phyloP scores from a whole-genome alignment of 179 eudicot genomes.

The Silene noctiflora region DNA sequence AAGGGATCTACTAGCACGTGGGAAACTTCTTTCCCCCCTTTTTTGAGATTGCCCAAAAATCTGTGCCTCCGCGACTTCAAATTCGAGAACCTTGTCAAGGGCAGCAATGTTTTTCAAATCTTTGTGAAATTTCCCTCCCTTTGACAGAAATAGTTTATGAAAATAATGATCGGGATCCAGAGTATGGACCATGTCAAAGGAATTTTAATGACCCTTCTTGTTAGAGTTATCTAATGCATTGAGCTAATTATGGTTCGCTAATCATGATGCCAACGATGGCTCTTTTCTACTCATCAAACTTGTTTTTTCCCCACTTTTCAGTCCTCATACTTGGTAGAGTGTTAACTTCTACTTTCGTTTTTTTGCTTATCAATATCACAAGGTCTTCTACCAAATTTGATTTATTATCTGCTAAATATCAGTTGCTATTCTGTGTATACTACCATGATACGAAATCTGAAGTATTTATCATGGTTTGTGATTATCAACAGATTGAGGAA shows the following conservation, averaged over 20 bases:
- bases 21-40: background rate
- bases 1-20: background rate
- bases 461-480: background rate
- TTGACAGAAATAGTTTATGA: too few species aligned
- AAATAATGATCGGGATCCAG: too few species aligned
- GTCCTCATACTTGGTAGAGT: too few species aligned
- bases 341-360: too few species aligned
- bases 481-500: conserved; percentile 59
- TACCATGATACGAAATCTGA: background rate
- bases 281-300: background rate
- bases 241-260: background rate
- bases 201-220: too few species aligned
- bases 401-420: too few species aligned
- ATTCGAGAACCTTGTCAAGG: background rate
- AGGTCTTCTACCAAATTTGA: too few species aligned
- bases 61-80: background rate
- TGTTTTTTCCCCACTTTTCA: background rate
- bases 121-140: too few species aligned
- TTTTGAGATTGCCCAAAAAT: background rate
- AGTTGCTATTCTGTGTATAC: background rate
- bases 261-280: background rate
- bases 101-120: background rate
- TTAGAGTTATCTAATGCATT: background rate
- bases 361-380: too few species aligned
- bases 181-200: too few species aligned